These are phyloP conservation scores for Flueggea neowawraea DNA, from an alignment of 441 rosid genomes.

Conservation along the genomic window DNA sequence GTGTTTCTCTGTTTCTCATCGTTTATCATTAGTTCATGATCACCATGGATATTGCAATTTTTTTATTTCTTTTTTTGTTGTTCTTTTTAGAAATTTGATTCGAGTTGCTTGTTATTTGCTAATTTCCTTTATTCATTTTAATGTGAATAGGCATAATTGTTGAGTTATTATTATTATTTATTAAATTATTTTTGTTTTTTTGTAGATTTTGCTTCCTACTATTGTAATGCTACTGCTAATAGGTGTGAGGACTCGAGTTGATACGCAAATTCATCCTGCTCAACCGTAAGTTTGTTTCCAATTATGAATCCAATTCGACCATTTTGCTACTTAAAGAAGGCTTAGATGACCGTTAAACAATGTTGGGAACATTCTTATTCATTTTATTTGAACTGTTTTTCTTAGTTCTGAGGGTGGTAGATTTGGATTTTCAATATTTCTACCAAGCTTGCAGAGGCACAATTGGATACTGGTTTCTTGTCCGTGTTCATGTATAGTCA, in stretches of 20 bases:
- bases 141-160: background rate
- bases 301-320: background rate
- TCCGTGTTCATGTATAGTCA: background rate
- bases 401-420: no score
- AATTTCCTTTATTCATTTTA: background rate
- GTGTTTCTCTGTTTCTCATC: no score
- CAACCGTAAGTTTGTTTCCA: conserved; percentile 51
- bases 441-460: background rate
- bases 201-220: conserved; percentile 89
- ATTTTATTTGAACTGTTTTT: no score
- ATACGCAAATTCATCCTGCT: conserved; percentile 80
- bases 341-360: background rate
- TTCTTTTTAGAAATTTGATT: no score
- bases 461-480: background rate
- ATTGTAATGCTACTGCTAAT: conserved; percentile 79
- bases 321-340: background rate
- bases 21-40: no score
- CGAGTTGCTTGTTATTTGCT: background rate
- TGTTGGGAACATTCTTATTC: background rate
- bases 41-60: no score
- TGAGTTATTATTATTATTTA: background rate
- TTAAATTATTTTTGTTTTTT: background rate
- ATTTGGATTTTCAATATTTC: background rate
- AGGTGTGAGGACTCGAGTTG: conserved; percentile 82
- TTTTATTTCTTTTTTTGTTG: no score